A percentile compares a stretch with the other conserved stretches of the same genome.
phyloP scores from a whole-genome alignment of 257 asterid species.

The Leptodermis oblonga region DNA sequence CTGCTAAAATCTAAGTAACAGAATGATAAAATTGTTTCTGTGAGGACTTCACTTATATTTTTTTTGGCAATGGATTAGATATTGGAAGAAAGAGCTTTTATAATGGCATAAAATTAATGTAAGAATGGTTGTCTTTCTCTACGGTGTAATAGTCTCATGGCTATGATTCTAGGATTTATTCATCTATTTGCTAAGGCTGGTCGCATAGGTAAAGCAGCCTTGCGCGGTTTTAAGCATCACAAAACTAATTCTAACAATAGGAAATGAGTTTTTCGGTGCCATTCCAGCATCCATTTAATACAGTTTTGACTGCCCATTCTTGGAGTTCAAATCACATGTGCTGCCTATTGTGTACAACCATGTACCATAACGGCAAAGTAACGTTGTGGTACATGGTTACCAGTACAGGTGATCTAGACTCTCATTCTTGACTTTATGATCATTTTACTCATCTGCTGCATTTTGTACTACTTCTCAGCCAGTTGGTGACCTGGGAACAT shows the following conservation, averaged over 20 bases:
- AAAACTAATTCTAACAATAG: neutral
- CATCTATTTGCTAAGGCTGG: neutral
- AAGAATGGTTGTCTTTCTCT: neutral
- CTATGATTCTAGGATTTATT: neutral
- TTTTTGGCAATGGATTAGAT: neutral
- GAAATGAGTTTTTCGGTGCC: neutral
- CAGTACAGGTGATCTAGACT: too few species aligned
- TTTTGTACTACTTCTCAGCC: conserved; percentile 36
- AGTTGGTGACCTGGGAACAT: conserved; percentile 90
- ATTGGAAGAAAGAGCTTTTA: neutral
- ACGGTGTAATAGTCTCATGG: neutral
- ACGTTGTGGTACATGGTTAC: too few species aligned
- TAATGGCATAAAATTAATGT: neutral
- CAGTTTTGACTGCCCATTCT: too few species aligned
- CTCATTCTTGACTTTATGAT: neutral
- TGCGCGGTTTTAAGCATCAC: neutral
- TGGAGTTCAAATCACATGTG: neutral
- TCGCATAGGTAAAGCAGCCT: neutral
- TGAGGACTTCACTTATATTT: neutral
- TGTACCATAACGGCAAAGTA: too few species aligned
- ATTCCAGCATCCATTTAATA: neutral
- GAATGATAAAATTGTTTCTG: neutral
- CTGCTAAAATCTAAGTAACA: neutral
- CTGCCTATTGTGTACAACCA: too few species aligned
- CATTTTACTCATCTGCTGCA: neutral